Evolutionary conservation across 2,329 filamentous ascomycete genomes (phyloP).

Genomic region (Chaetomium sp.): DNA sequence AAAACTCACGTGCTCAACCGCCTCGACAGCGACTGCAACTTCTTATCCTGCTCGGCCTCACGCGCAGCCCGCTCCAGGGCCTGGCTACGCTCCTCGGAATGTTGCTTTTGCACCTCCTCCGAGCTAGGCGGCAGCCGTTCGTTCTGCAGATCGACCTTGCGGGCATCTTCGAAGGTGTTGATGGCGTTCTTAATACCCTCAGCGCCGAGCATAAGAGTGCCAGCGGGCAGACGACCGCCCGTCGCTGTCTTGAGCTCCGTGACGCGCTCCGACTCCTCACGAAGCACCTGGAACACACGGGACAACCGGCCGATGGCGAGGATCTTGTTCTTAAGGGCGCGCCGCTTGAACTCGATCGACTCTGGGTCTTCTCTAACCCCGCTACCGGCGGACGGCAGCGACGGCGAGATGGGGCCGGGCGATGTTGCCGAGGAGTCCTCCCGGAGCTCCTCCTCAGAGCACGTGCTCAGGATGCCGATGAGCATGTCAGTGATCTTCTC

Average conservation of each 20-base stretch:
- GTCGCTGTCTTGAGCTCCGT: slow-evolving; percentile 97
- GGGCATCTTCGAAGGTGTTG: slow-evolving; percentile 89
- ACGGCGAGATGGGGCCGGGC: slow-evolving; percentile 67
- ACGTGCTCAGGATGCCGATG: slow-evolving; percentile 95
- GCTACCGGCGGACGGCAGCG: slow-evolving; percentile 33
- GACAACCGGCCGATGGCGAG: slow-evolving; percentile 93
- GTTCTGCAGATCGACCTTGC: slow-evolving; percentile 95
- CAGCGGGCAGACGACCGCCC: slow-evolving; percentile 84
- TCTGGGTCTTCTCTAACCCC: slow-evolving; percentile 58
- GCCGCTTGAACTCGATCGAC: slow-evolving; percentile 86
- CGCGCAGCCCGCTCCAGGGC: slow-evolving; percentile 79
- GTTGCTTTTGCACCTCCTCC: slow-evolving; percentile 81
- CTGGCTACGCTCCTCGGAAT: slow-evolving; percentile 71
- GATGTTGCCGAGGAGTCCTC: slow-evolving; percentile 70
- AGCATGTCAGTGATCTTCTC: slow-evolving; percentile 99
- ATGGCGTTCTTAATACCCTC: slow-evolving; percentile 99
- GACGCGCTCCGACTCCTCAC: slow-evolving; percentile 93
- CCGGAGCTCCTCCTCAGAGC: slow-evolving; percentile 97
- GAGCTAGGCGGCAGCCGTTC: slow-evolving; percentile 87
- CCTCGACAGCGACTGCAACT: slow-evolving; percentile 77
- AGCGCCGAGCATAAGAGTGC: slow-evolving; percentile 94
- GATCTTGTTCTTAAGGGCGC: slow-evolving; percentile 99
- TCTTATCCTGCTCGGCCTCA: slow-evolving; percentile 88
- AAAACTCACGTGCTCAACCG: slow-evolving; percentile 88
- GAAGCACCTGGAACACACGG: slow-evolving; percentile 94